Base-by-base conservation (phyloP, 352 stramenopile genomes). In the Pythium graminicola region DNA sequence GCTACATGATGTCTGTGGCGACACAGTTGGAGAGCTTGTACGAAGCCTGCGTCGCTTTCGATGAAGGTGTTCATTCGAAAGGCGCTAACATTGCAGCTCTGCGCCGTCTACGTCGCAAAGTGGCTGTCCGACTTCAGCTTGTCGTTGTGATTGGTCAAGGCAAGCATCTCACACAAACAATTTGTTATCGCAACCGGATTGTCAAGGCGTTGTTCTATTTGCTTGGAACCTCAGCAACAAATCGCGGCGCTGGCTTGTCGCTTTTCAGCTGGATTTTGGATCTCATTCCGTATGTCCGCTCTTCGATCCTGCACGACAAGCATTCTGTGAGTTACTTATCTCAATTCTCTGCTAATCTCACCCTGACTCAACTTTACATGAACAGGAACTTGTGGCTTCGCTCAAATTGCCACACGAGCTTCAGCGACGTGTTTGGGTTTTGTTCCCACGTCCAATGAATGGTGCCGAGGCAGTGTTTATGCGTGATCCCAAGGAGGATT, bases 191-290 rank as follows among this genome's bases (percentile, higher is more conserved):
- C 22, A 82, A 94, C 50, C 77, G 83, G 17, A 92, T 94, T 27
- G 78, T 86, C 10, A 89, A 89, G 53, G 77, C 82, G 19, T 65
- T 94, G 9, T 91, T 93, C 52, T 74, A 76, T 27, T 57, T 92
- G 11, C 65, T 94, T 14, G 70, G 74, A 9, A 92, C 81, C 3
- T 81, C 80, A n/a, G 63, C 67, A 24, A 72, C 86, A 16, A 75
- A 68, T 13, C 71, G 61, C 32, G 81, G 70, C 27, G 62, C 70
- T 0, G 81, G 83, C 1, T 45, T 89, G 9, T 88, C 83, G 26
- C 73, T 94, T 6, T 94, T 94, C 49, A 86, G 73, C 51, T 94
- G 83, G 83, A 92, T 92, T 46, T 50, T 94, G 40, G 83, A 94
- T 59, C 62, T 94, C 51, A 85, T 94, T 56, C 81, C 81, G 14